A percentile compares a stretch with the other conserved stretches of the same genome.
phyloP scores from a whole-genome alignment of 2,329 filamentous ascomycete species.

The Sporothrix euskadiensis region DNA sequence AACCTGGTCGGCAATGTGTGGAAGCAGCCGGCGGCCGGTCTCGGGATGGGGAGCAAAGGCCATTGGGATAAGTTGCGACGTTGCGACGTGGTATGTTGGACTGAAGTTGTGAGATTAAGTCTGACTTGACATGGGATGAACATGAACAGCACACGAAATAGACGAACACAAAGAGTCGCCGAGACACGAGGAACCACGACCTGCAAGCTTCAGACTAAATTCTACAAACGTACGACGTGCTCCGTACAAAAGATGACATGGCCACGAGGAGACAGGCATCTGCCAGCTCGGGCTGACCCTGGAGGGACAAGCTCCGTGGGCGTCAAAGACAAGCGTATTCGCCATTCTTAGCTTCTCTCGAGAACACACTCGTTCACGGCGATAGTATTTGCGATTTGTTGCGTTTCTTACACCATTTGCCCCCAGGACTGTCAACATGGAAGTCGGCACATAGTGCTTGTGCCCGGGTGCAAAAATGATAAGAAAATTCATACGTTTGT shows the following conservation, averaged over 20 bases:
- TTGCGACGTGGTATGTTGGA: too few relatives aligned
- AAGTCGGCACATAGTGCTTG: not conserved
- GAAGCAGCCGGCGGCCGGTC: constrained; percentile 10
- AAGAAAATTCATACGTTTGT: not conserved
- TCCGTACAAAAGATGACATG: too few relatives aligned
- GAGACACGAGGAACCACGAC: not conserved
- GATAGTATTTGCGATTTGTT: not conserved
- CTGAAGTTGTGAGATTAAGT: not conserved
- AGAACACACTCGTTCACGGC: not conserved
- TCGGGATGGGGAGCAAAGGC: not conserved
- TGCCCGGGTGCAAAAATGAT: not conserved
- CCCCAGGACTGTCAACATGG: not conserved
- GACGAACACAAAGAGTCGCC: not conserved
- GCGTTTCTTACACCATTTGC: not conserved
- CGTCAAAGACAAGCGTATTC: not conserved
- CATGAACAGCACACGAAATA: not conserved
- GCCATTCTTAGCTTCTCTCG: not conserved
- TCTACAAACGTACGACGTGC: too few relatives aligned
- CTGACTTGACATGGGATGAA: too few relatives aligned
- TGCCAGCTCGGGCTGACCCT: not conserved
- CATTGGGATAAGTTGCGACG: not conserved
- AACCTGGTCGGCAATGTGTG: constrained; percentile 21
- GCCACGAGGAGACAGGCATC: not conserved
- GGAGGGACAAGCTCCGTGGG: too few relatives aligned
- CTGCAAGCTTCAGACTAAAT: too few relatives aligned